phyloP scores from a whole-genome alignment of 2,329 filamentous ascomycete species.

The Leptographium flavum region DNA sequence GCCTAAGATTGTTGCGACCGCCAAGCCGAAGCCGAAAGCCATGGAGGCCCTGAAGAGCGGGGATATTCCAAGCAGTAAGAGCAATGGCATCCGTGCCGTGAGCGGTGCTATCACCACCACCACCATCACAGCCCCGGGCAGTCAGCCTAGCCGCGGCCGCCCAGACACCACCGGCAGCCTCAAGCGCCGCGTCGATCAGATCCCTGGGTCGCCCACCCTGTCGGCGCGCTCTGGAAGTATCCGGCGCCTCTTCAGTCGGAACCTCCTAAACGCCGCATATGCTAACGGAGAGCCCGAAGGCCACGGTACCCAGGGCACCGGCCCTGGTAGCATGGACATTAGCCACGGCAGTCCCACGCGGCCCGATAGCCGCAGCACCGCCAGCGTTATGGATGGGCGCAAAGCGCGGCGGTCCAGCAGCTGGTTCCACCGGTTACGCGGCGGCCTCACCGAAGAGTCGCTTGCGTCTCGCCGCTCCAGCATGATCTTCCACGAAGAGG shows the following conservation, averaged over 20 bases:
- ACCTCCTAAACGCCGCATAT: conserved; percentile 38
- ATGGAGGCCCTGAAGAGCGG: conserved; percentile 8
- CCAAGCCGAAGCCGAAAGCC: conserved; percentile 10
- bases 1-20: conserved; percentile 14
- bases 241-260: conserved; percentile 41
- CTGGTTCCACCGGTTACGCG: conserved; percentile 42
- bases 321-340: conserved; percentile 4
- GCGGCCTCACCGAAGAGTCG: conserved; percentile 13
- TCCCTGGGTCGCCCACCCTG: conserved; percentile 35
- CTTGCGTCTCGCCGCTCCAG: conserved; percentile 25
- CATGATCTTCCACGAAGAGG: conserved; percentile 24
- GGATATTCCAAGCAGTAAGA: conserved; percentile 16
- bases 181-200: conserved; percentile 36
- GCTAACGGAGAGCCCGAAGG: conserved; percentile 31
- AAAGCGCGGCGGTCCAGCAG: conserved; percentile 42
- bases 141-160: conserved; percentile 18
- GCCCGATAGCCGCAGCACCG: conserved; percentile 35
- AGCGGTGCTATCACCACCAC: conserved; percentile 4
- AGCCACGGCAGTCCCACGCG: conserved; percentile 14
- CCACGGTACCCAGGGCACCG: too few species aligned
- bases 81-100: conserved; percentile 25
- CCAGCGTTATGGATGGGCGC: conserved; percentile 34
- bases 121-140: conserved; percentile 8
- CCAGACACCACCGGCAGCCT: conserved; percentile 21
- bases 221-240: conserved; percentile 41